Conservation (phyloP, 768 basidiomycete genomes). For the Lactarius hengduanensis region DNA sequence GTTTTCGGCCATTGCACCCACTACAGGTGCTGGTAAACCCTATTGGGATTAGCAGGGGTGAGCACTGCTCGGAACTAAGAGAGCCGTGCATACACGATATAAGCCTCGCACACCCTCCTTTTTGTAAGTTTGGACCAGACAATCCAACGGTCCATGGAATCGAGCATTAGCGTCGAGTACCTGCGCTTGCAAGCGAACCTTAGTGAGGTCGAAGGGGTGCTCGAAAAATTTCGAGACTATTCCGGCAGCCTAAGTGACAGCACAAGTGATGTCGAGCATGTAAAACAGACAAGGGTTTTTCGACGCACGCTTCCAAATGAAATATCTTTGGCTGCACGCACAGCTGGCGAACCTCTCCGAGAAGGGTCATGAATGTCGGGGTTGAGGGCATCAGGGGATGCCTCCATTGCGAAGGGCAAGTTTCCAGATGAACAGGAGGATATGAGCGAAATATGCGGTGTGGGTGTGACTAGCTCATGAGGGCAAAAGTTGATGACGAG, state of each 20-base stretch:
- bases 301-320: conserved; percentile 34
- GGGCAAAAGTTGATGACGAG: not conserved
- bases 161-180: conserved; percentile 66
- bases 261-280: not conserved
- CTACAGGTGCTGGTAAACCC: conserved; percentile 90
- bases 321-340: conserved; percentile 34
- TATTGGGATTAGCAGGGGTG: conserved; percentile 19
- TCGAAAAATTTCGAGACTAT: conserved; percentile 88
- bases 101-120: conserved; percentile 82
- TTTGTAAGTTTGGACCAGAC: conserved; percentile 74
- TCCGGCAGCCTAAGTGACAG: conserved; percentile 66
- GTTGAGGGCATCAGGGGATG: conserved; percentile 28
- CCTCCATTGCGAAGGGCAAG: conserved; percentile 26
- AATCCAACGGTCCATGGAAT: conserved; percentile 87
- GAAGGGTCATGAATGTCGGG: conserved; percentile 17
- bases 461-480: not conserved
- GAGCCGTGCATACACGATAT: conserved; percentile 65
- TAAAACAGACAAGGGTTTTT: not conserved
- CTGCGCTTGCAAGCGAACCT: conserved; percentile 91
- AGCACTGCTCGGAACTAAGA: not conserved
- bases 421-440: not conserved
- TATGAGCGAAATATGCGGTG: not conserved
- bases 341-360: conserved; percentile 19
- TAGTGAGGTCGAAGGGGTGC: conserved; percentile 94
- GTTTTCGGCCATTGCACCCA: conserved; percentile 92